Conservation (phyloP, 2,329 filamentous ascomycete species). For the Clarireedia sp. region DNA sequence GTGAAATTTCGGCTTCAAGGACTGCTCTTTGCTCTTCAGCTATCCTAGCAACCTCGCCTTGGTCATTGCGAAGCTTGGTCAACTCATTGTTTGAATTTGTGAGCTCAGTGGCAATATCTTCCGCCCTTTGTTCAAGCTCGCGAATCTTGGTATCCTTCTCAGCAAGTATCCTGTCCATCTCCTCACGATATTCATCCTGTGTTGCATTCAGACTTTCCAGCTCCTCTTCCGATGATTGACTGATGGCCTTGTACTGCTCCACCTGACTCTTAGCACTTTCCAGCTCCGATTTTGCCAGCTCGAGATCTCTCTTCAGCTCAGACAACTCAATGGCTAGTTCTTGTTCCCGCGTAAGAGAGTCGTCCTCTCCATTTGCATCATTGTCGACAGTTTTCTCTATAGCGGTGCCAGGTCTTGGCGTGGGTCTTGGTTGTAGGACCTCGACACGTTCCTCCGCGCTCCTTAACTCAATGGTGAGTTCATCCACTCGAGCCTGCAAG, state of each 20-base stretch:
- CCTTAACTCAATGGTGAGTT: constrained; percentile 78
- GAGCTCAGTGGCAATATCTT: constrained; percentile 78
- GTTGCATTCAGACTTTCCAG: constrained; percentile 71
- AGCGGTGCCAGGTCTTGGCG: constrained; percentile 45
- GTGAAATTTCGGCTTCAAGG: constrained; percentile 69
- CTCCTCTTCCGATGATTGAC: constrained; percentile 80
- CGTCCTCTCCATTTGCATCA: constrained; percentile 40
- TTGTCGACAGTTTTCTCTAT: constrained; percentile 35
- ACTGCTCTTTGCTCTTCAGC: constrained; percentile 76
- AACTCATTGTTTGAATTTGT: constrained; percentile 75
- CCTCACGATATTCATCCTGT: constrained; percentile 79
- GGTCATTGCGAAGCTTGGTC: constrained; percentile 68
- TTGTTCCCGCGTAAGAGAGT: constrained; percentile 60
- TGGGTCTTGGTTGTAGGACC: constrained; percentile 72
- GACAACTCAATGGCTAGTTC: constrained; percentile 77
- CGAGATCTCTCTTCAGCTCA: constrained; percentile 80
- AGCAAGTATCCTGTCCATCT: constrained; percentile 67
- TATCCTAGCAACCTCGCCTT: constrained; percentile 63
- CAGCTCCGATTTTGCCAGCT: constrained; percentile 71
- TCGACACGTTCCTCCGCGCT: constrained; percentile 83
- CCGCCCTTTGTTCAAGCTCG: constrained; percentile 74
- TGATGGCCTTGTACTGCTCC: constrained; percentile 83
- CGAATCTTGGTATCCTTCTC: constrained; percentile 74
- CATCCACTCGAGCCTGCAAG: constrained; percentile 79
- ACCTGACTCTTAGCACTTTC: constrained; percentile 73